Percentiles rank a stretch among this genome's conserved stretches.
Conservation (phyloP, 108 stramenopile species). For the Nitzschia sp. region DNA sequence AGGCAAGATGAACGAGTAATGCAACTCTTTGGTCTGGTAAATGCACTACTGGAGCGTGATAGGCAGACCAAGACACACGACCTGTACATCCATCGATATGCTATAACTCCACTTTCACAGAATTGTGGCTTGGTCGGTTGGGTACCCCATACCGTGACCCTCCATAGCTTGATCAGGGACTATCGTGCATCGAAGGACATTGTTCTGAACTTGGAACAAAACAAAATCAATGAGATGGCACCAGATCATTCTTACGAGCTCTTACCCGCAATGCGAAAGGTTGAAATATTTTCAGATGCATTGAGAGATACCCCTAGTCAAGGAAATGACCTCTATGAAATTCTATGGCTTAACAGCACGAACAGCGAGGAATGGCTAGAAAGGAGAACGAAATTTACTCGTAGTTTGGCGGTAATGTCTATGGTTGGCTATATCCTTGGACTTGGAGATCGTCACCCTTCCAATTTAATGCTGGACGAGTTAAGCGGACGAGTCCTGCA, state of each 20-base stretch:
- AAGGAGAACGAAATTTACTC: constrained; percentile 92
- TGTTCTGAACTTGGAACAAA: constrained; percentile 92
- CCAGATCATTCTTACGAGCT: constrained; percentile 81
- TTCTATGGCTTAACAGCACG: constrained; percentile 94
- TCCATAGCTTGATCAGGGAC: constrained; percentile 93
- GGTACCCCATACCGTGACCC: constrained; percentile 97
- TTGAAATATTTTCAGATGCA: constrained; percentile 95
- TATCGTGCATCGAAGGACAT: constrained; percentile 89
- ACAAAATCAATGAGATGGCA: constrained; percentile 87
- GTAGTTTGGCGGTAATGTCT: constrained; percentile 98
- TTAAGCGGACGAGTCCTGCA: constrained; percentile 92
- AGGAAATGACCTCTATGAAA: constrained; percentile 94
- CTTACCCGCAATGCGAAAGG: constrained; percentile 95
- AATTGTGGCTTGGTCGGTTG: constrained; percentile 98
- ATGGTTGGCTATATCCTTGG: constrained; percentile 98
- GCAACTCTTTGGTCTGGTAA: constrained; percentile 99
- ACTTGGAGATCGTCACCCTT: constrained; percentile 91
- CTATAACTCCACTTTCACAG: constrained; percentile 94
- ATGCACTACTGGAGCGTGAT: constrained; percentile 95
- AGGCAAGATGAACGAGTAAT: constrained; percentile 99
- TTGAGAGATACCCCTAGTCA: constrained; percentile 75
- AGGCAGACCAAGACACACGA: constrained; percentile 91
- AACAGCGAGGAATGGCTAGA: constrained; percentile 98
- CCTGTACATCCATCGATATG: constrained; percentile 93
- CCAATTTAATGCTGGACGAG: constrained; percentile 90